Conservation (phyloP, 2,329 filamentous ascomycete species). For the Trichoderma pleuroti region DNA sequence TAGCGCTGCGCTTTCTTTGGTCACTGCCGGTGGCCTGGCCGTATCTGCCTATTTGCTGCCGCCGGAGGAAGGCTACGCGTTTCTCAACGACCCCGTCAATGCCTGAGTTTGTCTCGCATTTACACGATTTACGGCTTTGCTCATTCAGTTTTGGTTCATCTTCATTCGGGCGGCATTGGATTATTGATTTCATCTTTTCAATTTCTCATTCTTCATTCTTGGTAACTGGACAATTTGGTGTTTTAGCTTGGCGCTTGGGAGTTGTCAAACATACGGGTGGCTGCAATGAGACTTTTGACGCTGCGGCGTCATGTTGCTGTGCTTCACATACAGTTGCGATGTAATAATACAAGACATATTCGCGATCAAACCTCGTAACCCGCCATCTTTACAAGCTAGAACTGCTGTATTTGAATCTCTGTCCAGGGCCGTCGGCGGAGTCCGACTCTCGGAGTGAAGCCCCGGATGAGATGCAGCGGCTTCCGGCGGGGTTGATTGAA, state of each 20-base stretch:
- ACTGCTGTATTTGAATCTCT: not conserved
- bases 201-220: not conserved
- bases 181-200: not conserved
- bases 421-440: not conserved
- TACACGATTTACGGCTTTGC: not conserved
- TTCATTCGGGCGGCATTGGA: not conserved
- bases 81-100: slow-evolving; percentile 54
- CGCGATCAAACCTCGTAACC: not conserved
- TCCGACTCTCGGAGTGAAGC: slow-evolving; percentile 3
- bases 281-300: not conserved
- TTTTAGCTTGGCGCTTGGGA: slow-evolving; percentile 10
- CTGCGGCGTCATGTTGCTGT: not conserved
- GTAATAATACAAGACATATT: not conserved
- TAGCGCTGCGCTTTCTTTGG: slow-evolving; percentile 51
- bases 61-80: slow-evolving; percentile 81
- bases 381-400: not conserved
- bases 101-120: slow-evolving; percentile 27
- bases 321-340: not conserved
- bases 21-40: slow-evolving; percentile 57
- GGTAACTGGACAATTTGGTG: not conserved
- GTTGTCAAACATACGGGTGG: not conserved
- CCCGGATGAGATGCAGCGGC: slow-evolving; percentile 1
- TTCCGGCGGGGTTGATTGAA: slow-evolving; percentile 12
- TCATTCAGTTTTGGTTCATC: not conserved
- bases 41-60: slow-evolving; percentile 68